Base-by-base conservation (phyloP, 257 asterid species). In the Apocynum venetum region DNA sequence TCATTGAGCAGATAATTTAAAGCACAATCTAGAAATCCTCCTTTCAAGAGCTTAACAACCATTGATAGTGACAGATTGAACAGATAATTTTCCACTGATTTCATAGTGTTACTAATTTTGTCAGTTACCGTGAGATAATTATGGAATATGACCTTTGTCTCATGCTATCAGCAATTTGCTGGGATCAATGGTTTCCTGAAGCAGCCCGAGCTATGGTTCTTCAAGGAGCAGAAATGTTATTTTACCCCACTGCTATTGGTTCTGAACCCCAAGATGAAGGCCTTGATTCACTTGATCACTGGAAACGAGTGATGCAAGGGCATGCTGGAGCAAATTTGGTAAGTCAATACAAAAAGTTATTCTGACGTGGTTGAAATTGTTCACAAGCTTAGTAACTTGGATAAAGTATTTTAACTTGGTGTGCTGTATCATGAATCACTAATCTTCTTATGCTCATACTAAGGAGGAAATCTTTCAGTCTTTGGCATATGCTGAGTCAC, bases 161-260 rank as follows among this genome's bases (percentile, higher is more conserved):
- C 19, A 35, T 80, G 73, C 78, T 47, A n/a, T 72, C 82, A 96
- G 99, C 88, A 52, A 96, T 93, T 86, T 93, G 99, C 89, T 96
- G 98, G 98, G 99, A 96, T 82, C 97, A 93, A 83, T 96, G 99
- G 99, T 96, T 96, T 87, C 99, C 99, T 0, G 99, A 95, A 91
- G 97, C 94, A 60, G 97, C 99, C 68, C 89, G 99, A 77, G 99
- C 97, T 72, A 89, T 95, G 97, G 99, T 78, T 75, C 99, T 95
- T 82, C 97, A 91, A 83, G 99, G 99, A 76, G 98, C 99, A 72
- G 99, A 95, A 81, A 80, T 95, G 84, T 80, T 95, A 88, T 89
- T 93, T 81, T 95, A 95, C 79, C 99, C 99, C 56, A 95, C 99
- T 43, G 98, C 99, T 53, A 96, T 96, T 85, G 99, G 99, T 81